Percentiles rank a stretch among this genome's conserved stretches.
Conservation (phyloP, 2,329 filamentous ascomycete species). For the Aspergillus viridinutans region DNA sequence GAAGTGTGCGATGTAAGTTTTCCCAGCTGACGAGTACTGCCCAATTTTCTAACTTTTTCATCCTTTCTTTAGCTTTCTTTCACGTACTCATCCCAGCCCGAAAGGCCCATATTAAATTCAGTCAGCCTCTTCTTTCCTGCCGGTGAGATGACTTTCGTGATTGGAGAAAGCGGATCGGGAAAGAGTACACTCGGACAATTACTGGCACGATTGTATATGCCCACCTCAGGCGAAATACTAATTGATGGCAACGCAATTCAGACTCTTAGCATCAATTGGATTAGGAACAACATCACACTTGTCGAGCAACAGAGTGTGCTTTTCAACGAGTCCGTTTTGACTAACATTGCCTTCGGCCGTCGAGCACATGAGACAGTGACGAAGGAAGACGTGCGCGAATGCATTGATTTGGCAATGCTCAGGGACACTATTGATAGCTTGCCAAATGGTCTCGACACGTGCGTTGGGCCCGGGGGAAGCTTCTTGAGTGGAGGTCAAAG, state of each 20-base stretch:
- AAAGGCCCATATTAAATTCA: slow-evolving; percentile 55
- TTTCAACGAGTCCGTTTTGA: slow-evolving; percentile 74
- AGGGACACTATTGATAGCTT: slow-evolving; percentile 63
- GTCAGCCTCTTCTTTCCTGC: slow-evolving; percentile 67
- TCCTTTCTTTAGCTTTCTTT: slow-evolving; percentile 62
- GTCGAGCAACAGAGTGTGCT: slow-evolving; percentile 78
- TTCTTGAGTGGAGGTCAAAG: slow-evolving; percentile 79
- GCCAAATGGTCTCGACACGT: slow-evolving; percentile 66
- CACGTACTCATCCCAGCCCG: slow-evolving; percentile 68
- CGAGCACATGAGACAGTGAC: slow-evolving; percentile 47
- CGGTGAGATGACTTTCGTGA: slow-evolving; percentile 71
- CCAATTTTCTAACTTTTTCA: slow-evolving; percentile 11
- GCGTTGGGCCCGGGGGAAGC: slow-evolving; percentile 65
- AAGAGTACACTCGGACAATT: slow-evolving; percentile 86
- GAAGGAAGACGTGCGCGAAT: slow-evolving; percentile 54
- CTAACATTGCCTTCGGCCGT: slow-evolving; percentile 73
- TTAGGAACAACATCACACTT: slow-evolving; percentile 71
- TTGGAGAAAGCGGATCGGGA: slow-evolving; percentile 83
- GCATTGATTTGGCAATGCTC: slow-evolving; percentile 65
- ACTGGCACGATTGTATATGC: slow-evolving; percentile 71
- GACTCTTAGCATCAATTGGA: slow-evolving; percentile 64
- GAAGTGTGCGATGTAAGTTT: slow-evolving; percentile 60
- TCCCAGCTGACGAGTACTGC: neutral
- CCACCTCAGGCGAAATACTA: slow-evolving; percentile 59
- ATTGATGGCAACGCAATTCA: slow-evolving; percentile 63